Percentiles rank a stretch among this genome's conserved stretches.
These are phyloP conservation scores for Populus simonii DNA, from an alignment of 345 rosid species.

Conservation along the genomic window DNA sequence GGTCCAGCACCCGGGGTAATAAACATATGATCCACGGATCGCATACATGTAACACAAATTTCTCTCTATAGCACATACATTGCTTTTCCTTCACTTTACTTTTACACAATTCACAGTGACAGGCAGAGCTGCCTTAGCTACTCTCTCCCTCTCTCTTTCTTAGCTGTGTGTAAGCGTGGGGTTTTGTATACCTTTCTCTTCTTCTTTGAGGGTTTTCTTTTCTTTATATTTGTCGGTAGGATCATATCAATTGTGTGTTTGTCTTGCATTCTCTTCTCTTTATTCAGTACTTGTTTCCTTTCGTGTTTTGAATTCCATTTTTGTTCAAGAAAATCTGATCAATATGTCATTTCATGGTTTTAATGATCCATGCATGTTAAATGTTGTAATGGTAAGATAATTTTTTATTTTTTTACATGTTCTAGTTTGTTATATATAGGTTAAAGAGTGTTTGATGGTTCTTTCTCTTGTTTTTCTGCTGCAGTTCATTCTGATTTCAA, in stretches of 20 bases:
- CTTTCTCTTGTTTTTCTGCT: not conserved
- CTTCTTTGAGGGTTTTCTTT: not conserved
- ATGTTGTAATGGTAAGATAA: not conserved
- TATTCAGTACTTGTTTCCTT: not conserved
- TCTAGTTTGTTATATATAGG: not conserved
- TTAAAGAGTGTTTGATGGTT: not conserved
- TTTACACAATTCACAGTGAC: constrained; percentile 35
- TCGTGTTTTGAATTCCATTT: not conserved
- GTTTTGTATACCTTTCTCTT: constrained; percentile 6
- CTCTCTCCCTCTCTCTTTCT: constrained; percentile 22
- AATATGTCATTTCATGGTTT: not conserved
- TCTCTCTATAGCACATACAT: constrained; percentile 6
- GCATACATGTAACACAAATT: not conserved
- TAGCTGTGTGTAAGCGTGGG: not conserved
- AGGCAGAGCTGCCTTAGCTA: not conserved
- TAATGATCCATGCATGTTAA: not conserved
- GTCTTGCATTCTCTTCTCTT: not conserved
- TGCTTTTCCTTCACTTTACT: constrained; percentile 26
- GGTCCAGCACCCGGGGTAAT: not conserved
- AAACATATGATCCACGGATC: too few relatives aligned
- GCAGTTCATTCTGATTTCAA: constrained; percentile 21
- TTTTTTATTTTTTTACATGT: not conserved
- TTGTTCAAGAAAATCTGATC: not conserved
- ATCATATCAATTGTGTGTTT: not conserved
- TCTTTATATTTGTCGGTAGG: constrained; percentile 16